Conservation (phyloP, 805 yeast species). For the Myxozyma neglecta region DNA sequence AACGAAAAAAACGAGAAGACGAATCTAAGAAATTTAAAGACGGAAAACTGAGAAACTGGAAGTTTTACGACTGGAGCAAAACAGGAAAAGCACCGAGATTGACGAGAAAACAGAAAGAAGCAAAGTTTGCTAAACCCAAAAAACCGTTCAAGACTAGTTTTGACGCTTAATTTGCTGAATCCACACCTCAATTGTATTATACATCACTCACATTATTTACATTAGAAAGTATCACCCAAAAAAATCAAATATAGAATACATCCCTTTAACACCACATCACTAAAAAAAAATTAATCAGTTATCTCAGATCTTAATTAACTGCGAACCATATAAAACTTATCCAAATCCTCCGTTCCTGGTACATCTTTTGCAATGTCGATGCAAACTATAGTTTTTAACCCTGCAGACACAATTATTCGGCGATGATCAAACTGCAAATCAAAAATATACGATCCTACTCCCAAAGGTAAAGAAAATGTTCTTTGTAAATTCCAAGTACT, state of each 20-base stretch:
- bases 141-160: constrained; percentile 8
- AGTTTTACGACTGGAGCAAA: constrained; percentile 8
- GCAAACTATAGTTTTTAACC: constrained; percentile 5
- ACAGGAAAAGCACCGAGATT: constrained; percentile 9
- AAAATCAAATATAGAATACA: too few species aligned
- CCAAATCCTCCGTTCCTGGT: constrained; percentile 5
- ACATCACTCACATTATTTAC: too few species aligned
- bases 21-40: constrained; percentile 7
- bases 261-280: too few species aligned
- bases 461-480: neutral
- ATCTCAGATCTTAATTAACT: neutral
- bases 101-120: neutral
- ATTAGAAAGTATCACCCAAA: too few species aligned
- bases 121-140: neutral
- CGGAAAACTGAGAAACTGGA: constrained; percentile 17
- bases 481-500: neutral
- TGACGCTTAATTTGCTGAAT: neutral
- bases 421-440: constrained; percentile 15
- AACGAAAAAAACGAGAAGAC: neutral
- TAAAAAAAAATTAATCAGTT: too few species aligned
- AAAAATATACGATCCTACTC: neutral
- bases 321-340: neutral
- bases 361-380: constrained; percentile 10
- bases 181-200: too few species aligned
- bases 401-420: constrained; percentile 9